phyloP scores from a whole-genome alignment of 2,329 filamentous ascomycete genomes.

The Colletotrichum liriopes region DNA sequence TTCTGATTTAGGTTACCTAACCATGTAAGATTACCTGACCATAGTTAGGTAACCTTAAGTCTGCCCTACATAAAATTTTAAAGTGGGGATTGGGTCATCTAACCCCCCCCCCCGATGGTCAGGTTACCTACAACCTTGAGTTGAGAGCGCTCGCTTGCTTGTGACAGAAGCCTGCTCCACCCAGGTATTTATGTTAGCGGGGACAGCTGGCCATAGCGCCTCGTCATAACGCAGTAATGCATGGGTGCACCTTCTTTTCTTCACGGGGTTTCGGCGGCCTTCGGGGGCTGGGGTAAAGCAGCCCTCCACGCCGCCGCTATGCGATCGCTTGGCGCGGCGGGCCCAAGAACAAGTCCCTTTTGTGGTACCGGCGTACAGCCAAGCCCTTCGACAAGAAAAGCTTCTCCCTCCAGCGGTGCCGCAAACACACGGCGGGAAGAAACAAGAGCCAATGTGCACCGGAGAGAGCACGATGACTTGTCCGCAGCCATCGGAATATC shows the following conservation, averaged over 20 bases:
- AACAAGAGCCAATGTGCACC: background rate
- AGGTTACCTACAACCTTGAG: too few species aligned
- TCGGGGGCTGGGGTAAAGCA: slow-evolving; percentile 18
- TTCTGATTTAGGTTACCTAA: too few species aligned
- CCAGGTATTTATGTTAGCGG: slow-evolving; percentile 34
- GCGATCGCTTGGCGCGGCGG: slow-evolving; percentile 13
- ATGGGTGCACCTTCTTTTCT: slow-evolving; percentile 21
- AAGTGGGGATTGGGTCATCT: too few species aligned
- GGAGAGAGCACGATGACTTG: background rate
- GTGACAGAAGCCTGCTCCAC: slow-evolving; percentile 41
- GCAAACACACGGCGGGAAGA: background rate
- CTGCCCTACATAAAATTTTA: too few species aligned
- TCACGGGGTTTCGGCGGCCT: slow-evolving; percentile 25
- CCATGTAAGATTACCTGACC: too few species aligned
- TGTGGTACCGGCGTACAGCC: background rate
- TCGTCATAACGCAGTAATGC: slow-evolving; percentile 34
- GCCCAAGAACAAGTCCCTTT: background rate
- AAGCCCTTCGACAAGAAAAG: background rate
- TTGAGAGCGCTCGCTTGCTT: slow-evolving; percentile 24
- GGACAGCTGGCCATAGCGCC: slow-evolving; percentile 43
- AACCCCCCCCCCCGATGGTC: too few species aligned
- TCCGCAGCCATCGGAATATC: background rate
- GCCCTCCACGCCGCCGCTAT: slow-evolving; percentile 22
- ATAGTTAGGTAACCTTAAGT: too few species aligned
- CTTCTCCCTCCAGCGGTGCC: background rate